phyloP scores from a whole-genome alignment of 1,139 yeast species.

The Komagataea norvegica region DNA sequence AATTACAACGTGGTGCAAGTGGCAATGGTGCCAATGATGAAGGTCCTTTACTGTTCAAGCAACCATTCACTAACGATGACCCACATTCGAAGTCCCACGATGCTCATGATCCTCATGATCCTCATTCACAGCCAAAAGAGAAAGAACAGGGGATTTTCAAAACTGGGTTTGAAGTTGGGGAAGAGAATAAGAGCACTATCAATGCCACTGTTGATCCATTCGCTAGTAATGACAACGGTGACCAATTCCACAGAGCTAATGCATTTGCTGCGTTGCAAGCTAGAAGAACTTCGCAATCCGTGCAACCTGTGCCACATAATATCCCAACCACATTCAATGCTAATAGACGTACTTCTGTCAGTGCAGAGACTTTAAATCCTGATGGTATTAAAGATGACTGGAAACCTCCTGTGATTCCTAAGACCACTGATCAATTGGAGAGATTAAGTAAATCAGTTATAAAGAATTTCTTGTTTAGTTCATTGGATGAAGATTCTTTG shows the following conservation, averaged over 20 bases:
- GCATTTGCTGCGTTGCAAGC: slow-evolving; percentile 19
- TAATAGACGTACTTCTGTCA: slow-evolving; percentile 80
- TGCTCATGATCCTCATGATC: slow-evolving; percentile 18
- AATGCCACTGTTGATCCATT: slow-evolving; percentile 26
- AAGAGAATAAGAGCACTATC: slow-evolving; percentile 24
- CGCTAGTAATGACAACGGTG: slow-evolving; percentile 2
- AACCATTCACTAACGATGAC: slow-evolving; percentile 60
- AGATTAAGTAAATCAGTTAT: slow-evolving; percentile 69
- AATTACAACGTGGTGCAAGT: slow-evolving; percentile 37
- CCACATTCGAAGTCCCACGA: slow-evolving; percentile 48
- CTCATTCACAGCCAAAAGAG: slow-evolving; percentile 2
- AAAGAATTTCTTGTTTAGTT: slow-evolving; percentile 79
- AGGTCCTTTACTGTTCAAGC: slow-evolving; percentile 39
- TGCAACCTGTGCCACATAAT: slow-evolving; percentile 23
- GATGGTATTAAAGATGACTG: slow-evolving; percentile 52
- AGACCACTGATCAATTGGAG: slow-evolving; percentile 57
- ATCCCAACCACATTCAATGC: slow-evolving; percentile 65
- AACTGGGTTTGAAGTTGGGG: slow-evolving; percentile 35
- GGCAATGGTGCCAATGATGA: slow-evolving; percentile 11
- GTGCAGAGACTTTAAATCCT: slow-evolving; percentile 60
- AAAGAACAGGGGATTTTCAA: slow-evolving; percentile 21
- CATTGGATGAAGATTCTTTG: slow-evolving; percentile 66
- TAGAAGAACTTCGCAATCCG: slow-evolving; percentile 20
- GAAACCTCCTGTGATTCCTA: slow-evolving; percentile 62
- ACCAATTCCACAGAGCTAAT: slow-evolving; percentile 12